Base-by-base conservation (phyloP, 441 rosid species). In the Raphanus hybrid region DNA sequence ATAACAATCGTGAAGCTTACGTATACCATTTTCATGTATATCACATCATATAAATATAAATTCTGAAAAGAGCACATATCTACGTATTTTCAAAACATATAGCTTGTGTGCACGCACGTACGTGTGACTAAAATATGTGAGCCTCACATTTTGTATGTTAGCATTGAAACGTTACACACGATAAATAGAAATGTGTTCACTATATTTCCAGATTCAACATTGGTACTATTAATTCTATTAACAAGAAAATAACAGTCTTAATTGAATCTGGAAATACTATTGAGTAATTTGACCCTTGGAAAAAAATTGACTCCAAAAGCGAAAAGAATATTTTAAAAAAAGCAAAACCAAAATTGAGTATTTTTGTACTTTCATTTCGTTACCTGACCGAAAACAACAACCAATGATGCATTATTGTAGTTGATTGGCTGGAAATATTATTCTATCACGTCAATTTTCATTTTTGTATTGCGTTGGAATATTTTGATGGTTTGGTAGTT, bases 41-140 rank as follows among this genome's bases (percentile, higher is more conserved):
- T n/a, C 64, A 64, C 11, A 26, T 0, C 41, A 37, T 48, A 62
- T 71, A 23, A 55, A 8, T 7, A 29, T 18, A 57, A 8, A 57
- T 4, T 64, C 12, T 35, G 3, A 65, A 74, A 50, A 34, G 14
- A 6, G 3, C 58, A 16, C 59, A 3, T 54, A 54, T 54, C 23
- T 54, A 11, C 34, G 55, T 20, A 64, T 35, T 8, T 8, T 20
- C 52, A 41, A 59, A 43, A 67, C 62, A 68, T 20, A 59, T 57
- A 45, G 27, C 26, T 76, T 70, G 59, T 64, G 60, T 70, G 75
- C 70, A 70, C 70, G 75, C 45, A 64, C 66, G 80, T 64, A 70
- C 48, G 50, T 41, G 58, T 52, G 59, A 54, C 65, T 64, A 55
- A 63, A 54, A 54, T 41, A 76, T 27, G 32, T n/a, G 48, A 27